Evolutionary conservation across 2,329 filamentous ascomycete genomes (phyloP).

Genomic region (Escovopsis sp.): DNA sequence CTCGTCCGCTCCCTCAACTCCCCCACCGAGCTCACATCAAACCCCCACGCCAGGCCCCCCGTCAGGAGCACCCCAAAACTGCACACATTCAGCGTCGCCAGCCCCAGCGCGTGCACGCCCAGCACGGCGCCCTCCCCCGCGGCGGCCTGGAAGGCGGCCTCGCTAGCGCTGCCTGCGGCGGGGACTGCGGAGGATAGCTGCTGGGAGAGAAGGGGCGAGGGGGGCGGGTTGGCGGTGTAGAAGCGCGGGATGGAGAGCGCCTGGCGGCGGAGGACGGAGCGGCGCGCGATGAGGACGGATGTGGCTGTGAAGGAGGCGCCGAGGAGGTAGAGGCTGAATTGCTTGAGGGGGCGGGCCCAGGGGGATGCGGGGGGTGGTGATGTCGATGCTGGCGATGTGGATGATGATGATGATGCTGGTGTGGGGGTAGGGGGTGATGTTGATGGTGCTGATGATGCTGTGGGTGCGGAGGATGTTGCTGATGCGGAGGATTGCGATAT

Average conservation of each 20-base stretch:
- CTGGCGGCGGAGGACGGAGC: conserved; percentile 50
- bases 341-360: conserved; percentile 15
- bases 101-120: conserved; percentile 65
- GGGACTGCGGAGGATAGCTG: too few species aligned
- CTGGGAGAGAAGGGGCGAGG: background rate
- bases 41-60: conserved; percentile 60
- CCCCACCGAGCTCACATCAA: conserved; percentile 57
- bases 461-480: too few species aligned
- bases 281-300: conserved; percentile 55
- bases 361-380: conserved; percentile 5
- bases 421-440: background rate
- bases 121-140: conserved; percentile 34
- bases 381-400: background rate
- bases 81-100: conserved; percentile 75
- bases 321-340: conserved; percentile 56
- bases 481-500: too few species aligned
- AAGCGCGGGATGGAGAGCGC: conserved; percentile 50
- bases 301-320: conserved; percentile 63
- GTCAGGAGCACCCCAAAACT: conserved; percentile 59
- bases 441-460: background rate
- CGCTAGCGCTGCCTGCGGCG: background rate
- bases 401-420: too few species aligned
- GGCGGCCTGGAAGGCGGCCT: conserved; percentile 10
- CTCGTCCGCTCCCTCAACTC: conserved; percentile 44
- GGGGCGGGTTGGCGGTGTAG: conserved; percentile 44